These are phyloP conservation scores for Conidiobolus coronatus DNA, from an alignment of 371 early-diverging fungal genomes.

Conservation along the genomic window DNA sequence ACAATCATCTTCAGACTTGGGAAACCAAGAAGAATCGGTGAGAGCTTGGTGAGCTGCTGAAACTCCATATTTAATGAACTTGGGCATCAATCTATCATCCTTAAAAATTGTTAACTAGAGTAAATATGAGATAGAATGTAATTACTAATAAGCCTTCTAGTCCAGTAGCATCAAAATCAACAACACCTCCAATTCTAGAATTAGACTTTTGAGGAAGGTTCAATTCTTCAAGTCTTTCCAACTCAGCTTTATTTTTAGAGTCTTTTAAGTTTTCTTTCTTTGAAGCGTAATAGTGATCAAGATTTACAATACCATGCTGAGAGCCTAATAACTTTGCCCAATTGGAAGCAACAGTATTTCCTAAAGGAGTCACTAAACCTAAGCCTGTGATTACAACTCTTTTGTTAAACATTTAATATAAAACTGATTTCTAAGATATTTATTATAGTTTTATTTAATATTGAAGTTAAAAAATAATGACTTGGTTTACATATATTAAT, in stretches of 20 bases:
- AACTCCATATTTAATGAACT: conserved; percentile 73
- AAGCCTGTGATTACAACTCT: conserved; percentile 88
- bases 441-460: no score
- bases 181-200: conserved; percentile 11
- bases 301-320: conserved; percentile 11
- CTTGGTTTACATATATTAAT: no score
- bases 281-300: background rate
- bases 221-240: conserved; percentile 28
- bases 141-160: conserved; percentile 25
- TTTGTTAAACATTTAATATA: conserved; percentile 10
- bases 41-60: conserved; percentile 71
- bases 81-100: conserved; percentile 56
- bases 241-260: conserved; percentile 62
- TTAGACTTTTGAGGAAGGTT: background rate
- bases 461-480: no score
- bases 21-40: conserved; percentile 47
- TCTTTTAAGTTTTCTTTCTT: conserved; percentile 15
- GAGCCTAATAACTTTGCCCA: conserved; percentile 37
- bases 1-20: conserved; percentile 21
- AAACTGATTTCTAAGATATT: background rate
- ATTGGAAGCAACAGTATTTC: conserved; percentile 44
- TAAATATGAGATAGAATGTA: background rate
- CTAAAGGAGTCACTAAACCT: conserved; percentile 84
- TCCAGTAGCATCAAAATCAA: conserved; percentile 35
- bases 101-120: conserved; percentile 10